A percentile compares a stretch with the other conserved stretches of the same genome.
These are phyloP conservation scores for Astrocystis sublimbata DNA, from an alignment of 495 filamentous ascomycete genomes.

Conservation along the genomic window DNA sequence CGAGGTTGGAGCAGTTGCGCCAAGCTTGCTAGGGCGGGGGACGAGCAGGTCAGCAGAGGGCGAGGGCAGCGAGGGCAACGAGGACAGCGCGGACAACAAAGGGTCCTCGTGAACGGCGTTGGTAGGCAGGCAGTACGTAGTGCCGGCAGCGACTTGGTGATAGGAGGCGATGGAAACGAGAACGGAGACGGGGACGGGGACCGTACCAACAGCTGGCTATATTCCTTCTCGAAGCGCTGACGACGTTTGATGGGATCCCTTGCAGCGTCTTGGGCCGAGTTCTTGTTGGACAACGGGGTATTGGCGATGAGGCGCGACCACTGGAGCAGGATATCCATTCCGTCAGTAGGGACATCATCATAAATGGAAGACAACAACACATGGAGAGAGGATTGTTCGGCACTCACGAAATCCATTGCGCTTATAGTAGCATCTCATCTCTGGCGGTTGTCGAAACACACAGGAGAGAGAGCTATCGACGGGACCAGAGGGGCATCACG, in stretches of 20 bases:
- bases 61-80: background rate
- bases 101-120: too few species aligned
- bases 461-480: background rate
- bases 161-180: background rate
- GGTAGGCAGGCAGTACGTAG: too few species aligned
- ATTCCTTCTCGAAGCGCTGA: slow-evolving; percentile 84
- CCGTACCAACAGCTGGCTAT: slow-evolving; percentile 76
- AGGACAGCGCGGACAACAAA: too few species aligned
- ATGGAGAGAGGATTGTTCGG: background rate
- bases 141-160: slow-evolving; percentile 8
- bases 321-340: slow-evolving; percentile 42
- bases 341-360: slow-evolving; percentile 1
- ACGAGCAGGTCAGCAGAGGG: slow-evolving; percentile 10
- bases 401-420: slow-evolving; percentile 47
- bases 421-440: slow-evolving; percentile 37
- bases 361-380: background rate
- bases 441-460: background rate
- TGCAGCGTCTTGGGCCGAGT: slow-evolving; percentile 59
- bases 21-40: slow-evolving; percentile 66
- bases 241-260: slow-evolving; percentile 84
- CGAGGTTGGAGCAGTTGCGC: slow-evolving; percentile 63
- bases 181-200: slow-evolving; percentile 10
- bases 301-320: slow-evolving; percentile 91
- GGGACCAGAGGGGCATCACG: background rate
- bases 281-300: slow-evolving; percentile 60